phyloP scores from a whole-genome alignment of 495 filamentous ascomycete genomes.

The Talaromyces trachyspermus region DNA sequence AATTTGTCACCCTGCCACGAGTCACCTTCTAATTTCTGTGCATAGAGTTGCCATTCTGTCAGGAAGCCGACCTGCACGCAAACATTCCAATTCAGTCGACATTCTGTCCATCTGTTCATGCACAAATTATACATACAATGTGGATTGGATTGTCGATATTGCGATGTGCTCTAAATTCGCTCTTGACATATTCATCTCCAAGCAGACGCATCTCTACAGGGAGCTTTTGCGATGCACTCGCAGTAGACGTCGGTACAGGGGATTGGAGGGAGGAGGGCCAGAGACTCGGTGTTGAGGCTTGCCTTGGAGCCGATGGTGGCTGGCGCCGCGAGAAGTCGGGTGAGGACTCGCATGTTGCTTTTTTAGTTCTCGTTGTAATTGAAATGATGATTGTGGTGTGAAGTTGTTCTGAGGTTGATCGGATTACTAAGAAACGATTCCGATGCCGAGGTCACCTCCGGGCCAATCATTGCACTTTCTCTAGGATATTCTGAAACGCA shows the following conservation, averaged over 20 bases:
- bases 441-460: conserved; percentile 2
- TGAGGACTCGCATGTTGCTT: conserved; percentile 12
- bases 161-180: conserved; percentile 77
- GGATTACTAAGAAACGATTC: neutral
- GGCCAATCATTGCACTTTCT: conserved; percentile 9
- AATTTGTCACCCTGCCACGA: conserved; percentile 71
- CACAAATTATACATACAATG: conserved; percentile 50
- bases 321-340: conserved; percentile 27
- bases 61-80: conserved; percentile 75
- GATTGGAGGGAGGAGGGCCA: conserved; percentile 84
- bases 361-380: neutral
- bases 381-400: conserved; percentile 8
- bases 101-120: neutral
- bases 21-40: conserved; percentile 81
- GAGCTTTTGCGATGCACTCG: conserved; percentile 78
- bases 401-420: neutral
- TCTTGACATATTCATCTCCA: conserved; percentile 86
- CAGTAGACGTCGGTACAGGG: conserved; percentile 83
- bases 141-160: conserved; percentile 86
- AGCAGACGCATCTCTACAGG: conserved; percentile 67
- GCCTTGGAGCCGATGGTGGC: conserved; percentile 40
- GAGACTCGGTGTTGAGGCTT: conserved; percentile 48
- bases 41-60: conserved; percentile 93
- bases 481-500: neutral
- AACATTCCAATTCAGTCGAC: neutral